Percentiles rank a stretch among this genome's conserved stretches.
These are phyloP conservation scores for Senecio squalidus DNA, from an alignment of 140 eudicot genomes.

Conservation along the genomic window DNA sequence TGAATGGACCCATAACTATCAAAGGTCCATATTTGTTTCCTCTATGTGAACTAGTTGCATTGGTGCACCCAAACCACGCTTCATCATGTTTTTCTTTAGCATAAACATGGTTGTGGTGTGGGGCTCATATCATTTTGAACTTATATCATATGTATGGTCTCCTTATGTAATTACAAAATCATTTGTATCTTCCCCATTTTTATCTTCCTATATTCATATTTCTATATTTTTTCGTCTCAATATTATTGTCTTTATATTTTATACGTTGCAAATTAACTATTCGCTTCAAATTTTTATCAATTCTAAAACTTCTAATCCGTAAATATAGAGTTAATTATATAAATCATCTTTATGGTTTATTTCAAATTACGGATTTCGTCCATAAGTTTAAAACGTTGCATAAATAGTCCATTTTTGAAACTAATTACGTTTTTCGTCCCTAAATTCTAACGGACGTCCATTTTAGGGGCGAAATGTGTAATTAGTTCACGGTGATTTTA, in stretches of 20 bases:
- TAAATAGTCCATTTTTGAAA: too few relatives aligned
- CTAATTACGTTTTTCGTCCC: too few relatives aligned
- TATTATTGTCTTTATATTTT: too few relatives aligned
- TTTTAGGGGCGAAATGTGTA: too few relatives aligned
- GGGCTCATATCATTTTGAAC: constrained; percentile 18
- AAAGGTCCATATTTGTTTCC: constrained; percentile 30
- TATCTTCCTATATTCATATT: background rate
- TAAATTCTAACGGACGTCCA: too few relatives aligned
- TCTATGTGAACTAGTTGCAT: constrained; percentile 31
- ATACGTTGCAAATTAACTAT: too few relatives aligned
- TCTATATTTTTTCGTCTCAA: background rate
- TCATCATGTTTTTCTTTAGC: constrained; percentile 26
- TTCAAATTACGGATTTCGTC: too few relatives aligned
- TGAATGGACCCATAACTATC: constrained; percentile 37
- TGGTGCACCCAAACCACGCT: constrained; percentile 41
- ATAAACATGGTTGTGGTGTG: constrained; percentile 31
- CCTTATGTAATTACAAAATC: constrained; percentile 16
- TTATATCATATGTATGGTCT: constrained; percentile 14
- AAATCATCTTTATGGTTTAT: too few relatives aligned
- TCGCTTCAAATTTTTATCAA: background rate
- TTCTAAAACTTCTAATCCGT: background rate
- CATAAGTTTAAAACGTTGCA: too few relatives aligned
- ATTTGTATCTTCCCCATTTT: too few relatives aligned
- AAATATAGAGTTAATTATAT: too few relatives aligned
- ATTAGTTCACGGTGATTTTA: too few relatives aligned